Evolutionary conservation across 805 yeast genomes (phyloP), one percentile per base, ranked within the genome.

Genomic region (Lachancea sp.): DNA sequence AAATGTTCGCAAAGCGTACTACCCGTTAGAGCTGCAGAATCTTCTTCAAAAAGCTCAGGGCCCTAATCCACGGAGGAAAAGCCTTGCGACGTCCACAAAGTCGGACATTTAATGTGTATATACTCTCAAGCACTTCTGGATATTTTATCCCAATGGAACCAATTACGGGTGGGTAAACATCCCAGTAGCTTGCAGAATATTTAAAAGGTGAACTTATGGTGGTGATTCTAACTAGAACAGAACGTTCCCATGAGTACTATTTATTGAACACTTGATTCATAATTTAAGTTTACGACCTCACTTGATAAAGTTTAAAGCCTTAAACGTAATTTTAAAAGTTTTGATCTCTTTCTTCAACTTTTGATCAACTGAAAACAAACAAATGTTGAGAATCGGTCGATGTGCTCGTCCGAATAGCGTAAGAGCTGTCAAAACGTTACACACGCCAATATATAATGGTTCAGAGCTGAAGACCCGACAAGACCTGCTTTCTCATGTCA

Each of bases 381-480:
- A n/a, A 24, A 35, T 35, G 30, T 31, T 35, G 12, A 17, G 26
- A 20, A 33, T 3, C 11, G 28, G 28, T 21, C 32, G 20, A 36
- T 36, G 22, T n/a, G 34, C 8, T 13, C 34, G 13, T 13, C 8
- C 12, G 34, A 22, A 15, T 17, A 12, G 25, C 11, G 17, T 25
- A 2, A 34, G 43, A 18, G 17, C 39, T 12, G 43, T 58, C 21
- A 58, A 56, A 43, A 58, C 61, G 6, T 36, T 56, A 15, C 52
- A 51, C 29, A 56, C 60, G 5, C 63, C 60, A 3, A 43, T 51
- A n/a, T 46, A 49, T 36, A 42, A 45, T 20, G 38, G 45, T 5
- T 23, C 46, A 28, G 42, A 48, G 2, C 22, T 34, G 23, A 34
- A 34, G 11, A 39, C 47, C 6, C 45, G 45, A 22, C 36, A 48